Evolutionary conservation across 768 basidiomycete species (phyloP).

Genomic region (Mycena latifolia): DNA sequence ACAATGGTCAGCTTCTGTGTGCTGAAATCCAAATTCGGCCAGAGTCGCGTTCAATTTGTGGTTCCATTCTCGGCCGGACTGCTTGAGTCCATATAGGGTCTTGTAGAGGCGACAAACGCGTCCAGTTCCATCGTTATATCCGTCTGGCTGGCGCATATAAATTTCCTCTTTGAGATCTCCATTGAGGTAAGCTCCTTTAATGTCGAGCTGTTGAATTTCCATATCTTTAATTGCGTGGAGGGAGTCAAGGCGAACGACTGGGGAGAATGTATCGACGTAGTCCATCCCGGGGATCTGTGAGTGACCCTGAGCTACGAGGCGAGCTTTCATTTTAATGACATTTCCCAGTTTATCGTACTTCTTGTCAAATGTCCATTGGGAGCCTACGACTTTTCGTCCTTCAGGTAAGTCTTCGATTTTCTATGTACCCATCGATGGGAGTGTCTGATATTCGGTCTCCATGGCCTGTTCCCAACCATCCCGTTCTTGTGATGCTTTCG

Average conservation of each 20-base stretch:
- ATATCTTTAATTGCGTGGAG: conserved; percentile 3
- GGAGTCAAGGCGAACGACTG: conserved; percentile 2
- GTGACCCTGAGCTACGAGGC: not conserved
- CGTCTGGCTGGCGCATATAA: conserved; percentile 6
- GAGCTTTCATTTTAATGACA: conserved; percentile 5
- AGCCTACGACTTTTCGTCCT: conserved; percentile 9
- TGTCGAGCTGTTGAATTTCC: conserved; percentile 14
- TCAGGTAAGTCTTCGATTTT: conserved; percentile 12
- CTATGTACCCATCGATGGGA: conserved; percentile 3
- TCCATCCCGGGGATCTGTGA: conserved; percentile 9
- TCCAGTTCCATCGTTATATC: conserved; percentile 5
- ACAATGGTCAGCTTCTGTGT: conserved; percentile 9
- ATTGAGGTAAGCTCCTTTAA: not conserved
- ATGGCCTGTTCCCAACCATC: conserved; percentile 5
- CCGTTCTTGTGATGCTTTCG: not conserved
- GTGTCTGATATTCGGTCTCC: conserved; percentile 4
- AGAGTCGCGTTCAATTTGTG: conserved; percentile 7
- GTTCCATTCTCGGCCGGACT: conserved; percentile 3
- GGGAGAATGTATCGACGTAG: conserved; percentile 7
- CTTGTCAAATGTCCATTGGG: conserved; percentile 8
- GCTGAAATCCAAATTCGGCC: conserved; percentile 13
- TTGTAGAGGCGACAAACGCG: conserved; percentile 10
- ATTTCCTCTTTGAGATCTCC: conserved; percentile 3
- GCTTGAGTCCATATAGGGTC: conserved; percentile 8
- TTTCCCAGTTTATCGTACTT: conserved; percentile 12